Evolutionary conservation across 208 protist genomes (phyloP), one percentile per base, ranked within the genome.

Genomic region (Trypanosomatidae sp.): DNA sequence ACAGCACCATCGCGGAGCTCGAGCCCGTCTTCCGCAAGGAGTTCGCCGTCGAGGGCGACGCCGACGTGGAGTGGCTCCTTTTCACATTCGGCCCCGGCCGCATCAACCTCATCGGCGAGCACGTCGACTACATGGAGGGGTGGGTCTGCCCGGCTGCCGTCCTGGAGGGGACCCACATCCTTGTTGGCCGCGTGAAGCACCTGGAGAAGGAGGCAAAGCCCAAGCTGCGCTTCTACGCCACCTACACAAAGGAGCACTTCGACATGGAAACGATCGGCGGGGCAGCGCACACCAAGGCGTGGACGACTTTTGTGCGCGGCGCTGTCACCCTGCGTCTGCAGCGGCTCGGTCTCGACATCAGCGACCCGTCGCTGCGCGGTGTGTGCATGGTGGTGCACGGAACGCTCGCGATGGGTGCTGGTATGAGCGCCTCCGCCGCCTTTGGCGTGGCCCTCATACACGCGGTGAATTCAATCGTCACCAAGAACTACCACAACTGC

Each of bases 21-120:
- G 65, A 67, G 19, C 79, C 82, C 0, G 56, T 87, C 33, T 94
- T 94, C 78, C 73, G 70, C 12, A 84, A 89, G 72, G 71, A 83
- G 66, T 94, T 91, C 66, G 10, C 80, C 22, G 86, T 90, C 2
- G 36, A 67, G 19, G 59, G 67, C 30, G 76, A 84, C 13, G 62
- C 39, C 0, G 89, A 94, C 56, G 89, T 94, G 41, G 85, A 94
- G 80, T 94, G 89, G 87, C 65, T 89, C 25, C 62, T 94, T 3
- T 91, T 91, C 68, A 86, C 86, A 43, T 91, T 94, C 77, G 81
- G 90, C 1, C 95, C 95, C 1, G 95, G 95, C 9, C 82, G 95
- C 17, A 82, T 98, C 49, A 98, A 98, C 77, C 74, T 96, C 33
- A 98, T 98, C 56, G 94, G 94, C n/a, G 92, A 98, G 74, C 94